Base-by-base conservation (phyloP, 2,329 filamentous ascomycete species). In the Colletotrichum godetiae region DNA sequence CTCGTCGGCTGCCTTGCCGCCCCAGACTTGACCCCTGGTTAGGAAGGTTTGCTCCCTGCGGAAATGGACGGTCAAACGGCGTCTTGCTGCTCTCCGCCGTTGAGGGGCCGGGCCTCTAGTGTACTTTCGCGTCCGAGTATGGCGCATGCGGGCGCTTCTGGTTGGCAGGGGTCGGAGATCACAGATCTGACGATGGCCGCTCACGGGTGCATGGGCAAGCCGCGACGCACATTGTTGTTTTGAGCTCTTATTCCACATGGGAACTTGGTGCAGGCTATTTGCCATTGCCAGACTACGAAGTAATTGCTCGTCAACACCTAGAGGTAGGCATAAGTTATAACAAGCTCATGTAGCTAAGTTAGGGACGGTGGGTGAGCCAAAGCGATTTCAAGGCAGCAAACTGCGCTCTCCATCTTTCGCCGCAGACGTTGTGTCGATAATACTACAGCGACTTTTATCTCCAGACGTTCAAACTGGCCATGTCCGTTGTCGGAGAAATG, bases 31-130 rank as follows among this genome's bases (percentile, higher is more conserved):
- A 53, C n/a, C 52, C 42, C 42, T 49, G 35, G 33, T 13, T 27
- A 35, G 67, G 33, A 35, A 31, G 15, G 12, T 55, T 49, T 55
- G 31, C 31, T 56, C 49, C 46, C 57, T 67, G 68, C 57, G 29
- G 33, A 24, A 63, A 64, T 68, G 42, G 65, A 63, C 65, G 53
- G 69, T 53, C 65, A 72, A 63, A 31, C 24, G 65, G 66, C 15
- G 52, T 63, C 31, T 33, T 56, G n/a, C 24, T 55, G 66, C 35
- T 53, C 52, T 53, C 42, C 42, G 58, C n/a, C 19, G 10, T 42
- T 24, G 52, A 46, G 37, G 35, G 31, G 15, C 46, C 42, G 24
- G 46, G 22, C 31, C 63, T 60, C 60, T 33, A n/a, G 27, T 7
- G 13, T 27, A 11, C 27, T 52, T 55, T 53, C 61, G 67, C 53